phyloP scores from a whole-genome alignment of 176 grass and related monocot genomes.

The Triticum aestivum region IWGSC_CS_RefSeq_v2.1 NC_057799.1:77661448-77661947 shows the following conservation, averaged over 20 bases:
- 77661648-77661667: slow-evolving; percentile 61
- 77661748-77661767: slow-evolving; percentile 87
- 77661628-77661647: slow-evolving; percentile 86
- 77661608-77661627: slow-evolving; percentile 80
- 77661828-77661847: slow-evolving; percentile 82
- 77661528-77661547: slow-evolving; percentile 20
- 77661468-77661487: slow-evolving; percentile 38
- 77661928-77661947: slow-evolving; percentile 84
- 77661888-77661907: slow-evolving; percentile 25
- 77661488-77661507: not conserved
- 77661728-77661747: slow-evolving; percentile 52
- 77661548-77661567: slow-evolving; percentile 54
- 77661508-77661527: slow-evolving; percentile 22
- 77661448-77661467: slow-evolving; percentile 77
- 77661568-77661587: slow-evolving; percentile 77
- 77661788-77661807: slow-evolving; percentile 94
- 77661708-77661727: slow-evolving; percentile 54
- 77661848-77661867: slow-evolving; percentile 47
- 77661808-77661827: slow-evolving; percentile 68
- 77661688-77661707: slow-evolving; percentile 61
- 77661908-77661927: slow-evolving; percentile 52
- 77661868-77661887: slow-evolving; percentile 10
- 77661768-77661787: slow-evolving; percentile 86
- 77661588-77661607: slow-evolving; percentile 74
- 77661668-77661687: slow-evolving; percentile 44